Evolutionary conservation across 148 eudicot species (phyloP).

Genomic region (Rhododendron henanense): DNA sequence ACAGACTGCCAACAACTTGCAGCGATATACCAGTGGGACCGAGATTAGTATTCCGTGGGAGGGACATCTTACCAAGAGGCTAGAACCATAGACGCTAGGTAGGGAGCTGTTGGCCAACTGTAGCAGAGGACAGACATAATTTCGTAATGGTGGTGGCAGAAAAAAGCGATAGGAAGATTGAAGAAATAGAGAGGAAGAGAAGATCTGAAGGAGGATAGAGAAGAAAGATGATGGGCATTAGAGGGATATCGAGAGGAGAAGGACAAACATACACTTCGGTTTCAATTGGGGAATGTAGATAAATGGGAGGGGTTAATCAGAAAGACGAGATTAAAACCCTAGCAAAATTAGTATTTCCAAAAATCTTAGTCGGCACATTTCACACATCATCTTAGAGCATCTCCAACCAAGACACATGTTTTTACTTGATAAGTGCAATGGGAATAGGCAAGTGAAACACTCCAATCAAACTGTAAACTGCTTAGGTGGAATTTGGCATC

Average conservation of each 20-base stretch:
- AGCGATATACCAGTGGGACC: not conserved
- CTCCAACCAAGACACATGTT: not conserved
- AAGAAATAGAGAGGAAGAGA: not conserved
- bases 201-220: not conserved
- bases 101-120: not conserved
- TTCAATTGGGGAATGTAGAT: not conserved
- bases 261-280: not conserved
- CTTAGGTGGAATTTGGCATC: not conserved
- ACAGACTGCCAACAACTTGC: not conserved
- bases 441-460: not conserved
- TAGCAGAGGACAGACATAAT: not conserved
- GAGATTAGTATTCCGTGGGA: not conserved
- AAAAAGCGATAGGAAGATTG: not conserved
- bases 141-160: not conserved
- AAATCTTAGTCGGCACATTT: not conserved
- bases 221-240: not conserved
- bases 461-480: not conserved
- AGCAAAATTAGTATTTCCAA: not conserved
- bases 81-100: not conserved
- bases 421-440: not conserved
- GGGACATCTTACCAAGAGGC: not conserved
- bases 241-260: not conserved
- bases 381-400: not conserved
- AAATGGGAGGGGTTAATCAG: not conserved
- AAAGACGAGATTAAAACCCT: not conserved